Evolutionary conservation across 495 filamentous ascomycete species (phyloP).

Genomic region (Penicillium malachiteum): DNA sequence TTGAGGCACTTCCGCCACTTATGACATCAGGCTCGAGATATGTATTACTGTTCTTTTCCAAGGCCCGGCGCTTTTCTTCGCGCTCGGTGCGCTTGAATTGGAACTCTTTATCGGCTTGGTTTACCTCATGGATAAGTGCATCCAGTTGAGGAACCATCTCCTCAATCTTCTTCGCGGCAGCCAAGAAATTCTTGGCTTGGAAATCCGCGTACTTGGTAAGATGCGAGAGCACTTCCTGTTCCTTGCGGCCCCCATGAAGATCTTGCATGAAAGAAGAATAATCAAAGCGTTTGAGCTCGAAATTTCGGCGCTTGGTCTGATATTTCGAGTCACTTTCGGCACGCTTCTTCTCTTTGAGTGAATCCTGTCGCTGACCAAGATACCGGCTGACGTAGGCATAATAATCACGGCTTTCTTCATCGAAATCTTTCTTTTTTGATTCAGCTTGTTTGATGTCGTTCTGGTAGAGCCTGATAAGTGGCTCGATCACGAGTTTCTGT

Average conservation of each 20-base stretch:
- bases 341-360: constrained; percentile 94
- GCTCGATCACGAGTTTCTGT: constrained; percentile 91
- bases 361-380: constrained; percentile 91
- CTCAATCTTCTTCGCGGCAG: constrained; percentile 83
- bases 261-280: constrained; percentile 99
- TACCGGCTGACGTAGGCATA: constrained; percentile 94
- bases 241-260: constrained; percentile 93
- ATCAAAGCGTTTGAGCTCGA: constrained; percentile 96
- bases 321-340: constrained; percentile 95
- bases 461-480: constrained; percentile 86
- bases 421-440: constrained; percentile 94
- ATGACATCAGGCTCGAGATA: constrained; percentile 72
- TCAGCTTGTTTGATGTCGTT: constrained; percentile 98
- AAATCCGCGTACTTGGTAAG: constrained; percentile 92
- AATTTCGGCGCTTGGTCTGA: constrained; percentile 87
- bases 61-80: constrained; percentile 82
- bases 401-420: constrained; percentile 97
- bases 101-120: constrained; percentile 91
- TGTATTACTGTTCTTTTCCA: constrained; percentile 85
- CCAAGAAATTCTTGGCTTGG: constrained; percentile 79
- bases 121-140: constrained; percentile 85
- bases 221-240: constrained; percentile 95
- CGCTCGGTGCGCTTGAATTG: constrained; percentile 89
- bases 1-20: constrained; percentile 21
- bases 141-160: constrained; percentile 86